These are phyloP conservation scores for Laguncularia racemosa DNA, from an alignment of 345 rosid genomes.

Conservation along the genomic window DNA sequence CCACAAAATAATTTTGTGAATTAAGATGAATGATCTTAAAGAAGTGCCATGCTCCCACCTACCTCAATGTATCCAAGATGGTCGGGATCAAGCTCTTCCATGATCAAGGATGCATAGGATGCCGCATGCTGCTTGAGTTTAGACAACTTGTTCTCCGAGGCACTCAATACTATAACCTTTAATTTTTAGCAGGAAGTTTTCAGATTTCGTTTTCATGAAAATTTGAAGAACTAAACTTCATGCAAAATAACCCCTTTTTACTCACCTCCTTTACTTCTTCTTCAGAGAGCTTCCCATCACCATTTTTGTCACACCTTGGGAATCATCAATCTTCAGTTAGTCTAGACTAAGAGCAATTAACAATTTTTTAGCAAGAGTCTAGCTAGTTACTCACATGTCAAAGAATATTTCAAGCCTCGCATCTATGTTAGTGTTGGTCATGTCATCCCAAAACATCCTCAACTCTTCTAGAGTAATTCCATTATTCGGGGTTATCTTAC, in stretches of 20 bases:
- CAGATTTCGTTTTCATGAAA: neutral
- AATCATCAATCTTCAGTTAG: neutral
- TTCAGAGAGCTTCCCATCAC: conserved; percentile 84
- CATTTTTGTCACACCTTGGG: conserved; percentile 90
- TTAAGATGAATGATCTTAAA: neutral
- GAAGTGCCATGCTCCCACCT: conserved; percentile 30
- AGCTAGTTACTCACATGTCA: conserved; percentile 51
- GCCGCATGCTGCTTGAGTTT: conserved; percentile 64
- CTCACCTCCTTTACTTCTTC: conserved; percentile 85
- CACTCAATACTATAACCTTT: conserved; percentile 77
- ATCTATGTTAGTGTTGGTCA: conserved; percentile 72
- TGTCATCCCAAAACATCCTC: conserved; percentile 80
- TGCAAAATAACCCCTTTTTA: neutral
- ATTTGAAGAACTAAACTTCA: neutral
- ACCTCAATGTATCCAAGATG: conserved; percentile 90
- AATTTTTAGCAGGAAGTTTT: neutral
- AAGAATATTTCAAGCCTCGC: conserved; percentile 86
- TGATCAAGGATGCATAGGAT: conserved; percentile 72
- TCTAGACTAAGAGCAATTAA: too few relatives aligned
- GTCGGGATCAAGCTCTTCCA: conserved; percentile 99
- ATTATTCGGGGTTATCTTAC: conserved; percentile 29
- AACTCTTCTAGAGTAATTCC: conserved; percentile 66
- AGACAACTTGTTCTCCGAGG: conserved; percentile 74
- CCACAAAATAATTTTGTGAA: neutral
- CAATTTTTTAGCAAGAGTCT: neutral